Percentiles rank a stretch among this genome's conserved stretches.
phyloP scores from a whole-genome alignment of 345 rosid species.

The Brassica rapa region DNA sequence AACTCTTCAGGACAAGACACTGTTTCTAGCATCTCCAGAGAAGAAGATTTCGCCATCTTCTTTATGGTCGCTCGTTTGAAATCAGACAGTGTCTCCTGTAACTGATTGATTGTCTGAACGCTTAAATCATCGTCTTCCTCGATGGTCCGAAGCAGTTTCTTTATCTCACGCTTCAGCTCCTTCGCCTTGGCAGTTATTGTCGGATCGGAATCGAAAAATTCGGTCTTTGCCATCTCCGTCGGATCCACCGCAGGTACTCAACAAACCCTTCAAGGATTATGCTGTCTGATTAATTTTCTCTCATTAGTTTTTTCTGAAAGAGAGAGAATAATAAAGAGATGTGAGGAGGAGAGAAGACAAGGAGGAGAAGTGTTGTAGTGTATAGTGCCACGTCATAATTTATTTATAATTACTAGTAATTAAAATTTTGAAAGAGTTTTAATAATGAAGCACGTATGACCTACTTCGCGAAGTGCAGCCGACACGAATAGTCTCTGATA shows the following conservation, averaged over 20 bases:
- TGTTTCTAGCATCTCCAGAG: constrained; percentile 49
- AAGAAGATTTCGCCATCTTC: constrained; percentile 48
- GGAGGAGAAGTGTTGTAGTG: constrained; percentile 17
- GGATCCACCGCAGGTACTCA: constrained; percentile 35
- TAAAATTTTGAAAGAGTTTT: not conserved
- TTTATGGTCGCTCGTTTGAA: constrained; percentile 57
- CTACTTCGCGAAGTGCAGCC: constrained; percentile 37
- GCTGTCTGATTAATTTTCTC: not conserved
- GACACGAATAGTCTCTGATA: constrained; percentile 28
- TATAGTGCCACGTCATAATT: constrained; percentile 39
- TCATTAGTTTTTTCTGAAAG: not conserved
- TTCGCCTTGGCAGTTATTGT: constrained; percentile 56
- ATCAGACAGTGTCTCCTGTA: constrained; percentile 58
- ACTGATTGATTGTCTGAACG: constrained; percentile 61
- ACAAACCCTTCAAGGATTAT: constrained; percentile 21
- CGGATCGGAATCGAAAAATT: constrained; percentile 62
- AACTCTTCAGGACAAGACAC: constrained; percentile 75
- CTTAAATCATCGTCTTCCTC: constrained; percentile 57
- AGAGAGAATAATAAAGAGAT: constrained; percentile 16
- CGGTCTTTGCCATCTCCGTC: constrained; percentile 64
- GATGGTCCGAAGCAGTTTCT: constrained; percentile 61
- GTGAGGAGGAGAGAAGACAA: constrained; percentile 29
- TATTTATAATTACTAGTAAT: not conserved
- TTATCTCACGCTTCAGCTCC: constrained; percentile 74
- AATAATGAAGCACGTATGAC: constrained; percentile 40